Evolutionary conservation across 768 basidiomycete species (phyloP).

Genomic region (Amanita molliuscula): DNA sequence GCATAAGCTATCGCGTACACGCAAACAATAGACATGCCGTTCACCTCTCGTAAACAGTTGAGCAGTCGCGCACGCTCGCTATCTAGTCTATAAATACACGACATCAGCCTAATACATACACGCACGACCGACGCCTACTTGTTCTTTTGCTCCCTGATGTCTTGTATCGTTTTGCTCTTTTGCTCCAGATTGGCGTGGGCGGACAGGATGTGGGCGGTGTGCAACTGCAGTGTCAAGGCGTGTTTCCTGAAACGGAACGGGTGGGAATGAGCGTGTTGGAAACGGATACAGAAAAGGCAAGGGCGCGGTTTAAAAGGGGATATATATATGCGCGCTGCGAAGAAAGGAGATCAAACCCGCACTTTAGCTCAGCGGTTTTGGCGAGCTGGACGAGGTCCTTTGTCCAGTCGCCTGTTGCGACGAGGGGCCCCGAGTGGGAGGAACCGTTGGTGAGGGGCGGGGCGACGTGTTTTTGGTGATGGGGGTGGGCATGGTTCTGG

Average conservation of each 20-base stretch:
- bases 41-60: slow-evolving; percentile 59
- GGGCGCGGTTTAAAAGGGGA: not conserved
- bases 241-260: slow-evolving; percentile 48
- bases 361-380: slow-evolving; percentile 86
- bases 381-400: slow-evolving; percentile 79
- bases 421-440: slow-evolving; percentile 29
- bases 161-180: slow-evolving; percentile 70
- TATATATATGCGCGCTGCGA: not conserved
- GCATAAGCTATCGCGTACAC: not conserved
- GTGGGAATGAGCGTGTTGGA: not conserved
- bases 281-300: not conserved
- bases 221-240: slow-evolving; percentile 72
- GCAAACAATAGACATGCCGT: slow-evolving; percentile 10
- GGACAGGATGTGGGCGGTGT: slow-evolving; percentile 80
- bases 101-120: not conserved
- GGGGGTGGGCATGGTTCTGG: slow-evolving; percentile 8
- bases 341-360: slow-evolving; percentile 6
- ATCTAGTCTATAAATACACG: slow-evolving; percentile 42
- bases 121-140: slow-evolving; percentile 36
- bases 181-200: slow-evolving; percentile 73
- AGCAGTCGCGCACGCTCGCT: slow-evolving; percentile 65
- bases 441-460: slow-evolving; percentile 8
- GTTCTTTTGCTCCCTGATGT: slow-evolving; percentile 77
- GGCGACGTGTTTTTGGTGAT: not conserved
- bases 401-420: slow-evolving; percentile 82